Evolutionary conservation across 2,329 filamentous ascomycete genomes (phyloP), one percentile per base, ranked within the genome.

Genomic region (Cladorrhinum sp.): DNA sequence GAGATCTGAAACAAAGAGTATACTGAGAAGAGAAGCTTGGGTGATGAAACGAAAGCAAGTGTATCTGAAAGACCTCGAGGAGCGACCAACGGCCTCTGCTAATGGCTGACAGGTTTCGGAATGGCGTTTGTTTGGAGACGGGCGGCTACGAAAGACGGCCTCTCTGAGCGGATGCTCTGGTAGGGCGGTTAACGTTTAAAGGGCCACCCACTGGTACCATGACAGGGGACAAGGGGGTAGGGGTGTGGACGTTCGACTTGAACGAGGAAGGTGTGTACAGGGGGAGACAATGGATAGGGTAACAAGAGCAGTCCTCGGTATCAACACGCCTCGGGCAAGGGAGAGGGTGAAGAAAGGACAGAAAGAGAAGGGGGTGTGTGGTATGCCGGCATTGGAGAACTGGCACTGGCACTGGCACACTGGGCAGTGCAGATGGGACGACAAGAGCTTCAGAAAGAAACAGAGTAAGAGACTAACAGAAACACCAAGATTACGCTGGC

Each of bases 1-100:
- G 48, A 60, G 66, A 69, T 70, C 70, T 71, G 72, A 73, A 74
- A 72, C 71, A 65, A 72, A 68, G 66, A 49, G 70, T 65, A 69
- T 68, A 71, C 66, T 63, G 66, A 69, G 68, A 66, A 68, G 69
- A 68, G 69, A 69, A 69, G 71, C 65, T 65, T 70, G 73, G 72
- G 73, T 76, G 60, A 63, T 83, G 81, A 84, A 84, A 85, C 81
- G 70, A 66, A 68, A 68, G 71, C 71, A 73, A 64, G 73, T 77
- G 81, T 83, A 73, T 83, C 80, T 77, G 73, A 79, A 79, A 67
- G 68, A 71, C 69, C 72, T 71, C 73, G 75, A 74, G 68, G 72
- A 68, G 66, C 64, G 69, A 64, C 65, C 72, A 77, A 67, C 72
- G 74, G 73, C 73, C 72, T 72, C 74, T 74, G 76, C 80, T 77